Percentiles rank a stretch among this genome's conserved stretches.
phyloP scores from a whole-genome alignment of 768 basidiomycete genomes.

The Macrocybe gigantea region DNA sequence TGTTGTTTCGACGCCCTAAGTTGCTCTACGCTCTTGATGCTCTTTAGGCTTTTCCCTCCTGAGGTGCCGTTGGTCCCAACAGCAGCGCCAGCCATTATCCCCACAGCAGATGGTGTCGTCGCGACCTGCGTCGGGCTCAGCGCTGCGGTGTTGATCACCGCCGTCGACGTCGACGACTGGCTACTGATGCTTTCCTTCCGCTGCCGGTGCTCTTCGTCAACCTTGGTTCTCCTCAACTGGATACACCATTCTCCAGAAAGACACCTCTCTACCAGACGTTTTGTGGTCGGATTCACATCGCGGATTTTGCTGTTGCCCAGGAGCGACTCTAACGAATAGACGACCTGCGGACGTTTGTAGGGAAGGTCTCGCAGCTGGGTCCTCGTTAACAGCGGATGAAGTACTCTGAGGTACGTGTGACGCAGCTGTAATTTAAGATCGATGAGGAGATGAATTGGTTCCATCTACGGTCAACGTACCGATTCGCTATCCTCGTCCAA shows the following conservation, averaged over 20 bases:
- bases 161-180: slow-evolving; percentile 27
- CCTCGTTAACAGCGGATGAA: slow-evolving; percentile 91
- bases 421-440: slow-evolving; percentile 49
- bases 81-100: slow-evolving; percentile 28
- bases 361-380: slow-evolving; percentile 82
- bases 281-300: slow-evolving; percentile 83
- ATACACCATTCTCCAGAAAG: slow-evolving; percentile 85
- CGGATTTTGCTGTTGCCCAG: slow-evolving; percentile 69
- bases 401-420: slow-evolving; percentile 94
- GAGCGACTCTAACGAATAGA: slow-evolving; percentile 74
- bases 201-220: slow-evolving; percentile 4
- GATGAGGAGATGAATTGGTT: slow-evolving; percentile 2
- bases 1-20: slow-evolving; percentile 27
- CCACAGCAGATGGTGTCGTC: slow-evolving; percentile 22
- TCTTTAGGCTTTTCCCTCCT: slow-evolving; percentile 39
- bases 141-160: slow-evolving; percentile 34
- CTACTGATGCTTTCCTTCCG: neutral
- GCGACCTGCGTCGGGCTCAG: slow-evolving; percentile 25
- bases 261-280: slow-evolving; percentile 88
- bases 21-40: slow-evolving; percentile 64
- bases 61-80: too few relatives aligned
- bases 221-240: slow-evolving; percentile 43
- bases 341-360: slow-evolving; percentile 91
- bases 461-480: slow-evolving; percentile 37
- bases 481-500: slow-evolving; percentile 93